A percentile compares a stretch with the other conserved stretches of the same genome.
These are phyloP conservation scores for Phyllosticta citrichinensis DNA, from an alignment of 2,329 filamentous ascomycete genomes.

Conservation along the genomic window DNA sequence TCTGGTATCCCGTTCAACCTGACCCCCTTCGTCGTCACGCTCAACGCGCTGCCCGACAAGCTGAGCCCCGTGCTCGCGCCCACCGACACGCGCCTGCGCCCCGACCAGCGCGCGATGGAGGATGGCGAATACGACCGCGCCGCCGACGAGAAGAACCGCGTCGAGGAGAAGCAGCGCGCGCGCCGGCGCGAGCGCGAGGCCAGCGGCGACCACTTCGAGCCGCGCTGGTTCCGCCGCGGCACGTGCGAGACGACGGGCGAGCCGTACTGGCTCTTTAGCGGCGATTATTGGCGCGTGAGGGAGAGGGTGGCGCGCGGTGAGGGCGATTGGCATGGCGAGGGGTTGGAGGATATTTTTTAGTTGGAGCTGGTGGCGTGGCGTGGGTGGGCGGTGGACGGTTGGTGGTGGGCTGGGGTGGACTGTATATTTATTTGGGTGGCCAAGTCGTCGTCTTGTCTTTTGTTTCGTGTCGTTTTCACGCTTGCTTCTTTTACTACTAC, in stretches of 20 bases:
- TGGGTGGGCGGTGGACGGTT: no score
- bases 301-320: constrained; percentile 54
- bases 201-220: constrained; percentile 68
- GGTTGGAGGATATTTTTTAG: constrained; percentile 67
- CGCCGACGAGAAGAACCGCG: constrained; percentile 83
- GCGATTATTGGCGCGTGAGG: constrained; percentile 75
- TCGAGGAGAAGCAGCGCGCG: constrained; percentile 84
- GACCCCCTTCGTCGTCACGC: constrained; percentile 87
- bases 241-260: constrained; percentile 74
- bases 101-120: constrained; percentile 96
- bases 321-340: constrained; percentile 48
- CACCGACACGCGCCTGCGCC: constrained; percentile 84
- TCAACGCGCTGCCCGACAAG: constrained; percentile 86
- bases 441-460: no score
- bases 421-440: no score
- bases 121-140: constrained; percentile 95
- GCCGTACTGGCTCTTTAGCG: constrained; percentile 81
- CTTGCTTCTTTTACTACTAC: no score
- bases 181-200: constrained; percentile 64
- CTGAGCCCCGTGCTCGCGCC: constrained; percentile 70
- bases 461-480: no score
- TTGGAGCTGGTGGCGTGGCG: no score
- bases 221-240: constrained; percentile 73
- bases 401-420: no score
- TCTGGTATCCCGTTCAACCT: constrained; percentile 89